These are phyloP conservation scores for Xylaria sp. DNA, from an alignment of 2,329 filamentous ascomycete genomes.

Conservation along the genomic window DNA sequence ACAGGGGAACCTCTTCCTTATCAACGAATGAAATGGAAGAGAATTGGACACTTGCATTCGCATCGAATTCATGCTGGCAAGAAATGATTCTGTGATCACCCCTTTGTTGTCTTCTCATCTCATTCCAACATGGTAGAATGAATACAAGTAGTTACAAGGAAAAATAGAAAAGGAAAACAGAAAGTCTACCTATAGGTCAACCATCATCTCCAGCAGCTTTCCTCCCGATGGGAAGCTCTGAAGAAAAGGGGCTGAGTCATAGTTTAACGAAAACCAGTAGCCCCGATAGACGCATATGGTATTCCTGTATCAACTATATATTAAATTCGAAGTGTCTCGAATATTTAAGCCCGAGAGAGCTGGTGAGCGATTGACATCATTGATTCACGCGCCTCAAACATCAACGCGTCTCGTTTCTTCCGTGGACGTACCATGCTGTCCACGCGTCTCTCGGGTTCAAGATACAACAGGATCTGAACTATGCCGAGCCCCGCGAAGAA, in stretches of 20 bases:
- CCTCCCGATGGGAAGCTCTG: neutral
- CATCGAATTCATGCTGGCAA: too few species aligned
- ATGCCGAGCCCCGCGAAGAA: constrained; percentile 34
- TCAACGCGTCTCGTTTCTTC: neutral
- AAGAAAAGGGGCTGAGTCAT: neutral
- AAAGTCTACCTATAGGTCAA: too few species aligned
- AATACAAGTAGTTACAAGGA: neutral
- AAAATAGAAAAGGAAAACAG: too few species aligned
- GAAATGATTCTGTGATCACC: neutral
- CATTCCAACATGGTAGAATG: neutral
- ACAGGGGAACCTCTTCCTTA: too few species aligned
- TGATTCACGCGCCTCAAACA: constrained; percentile 1
- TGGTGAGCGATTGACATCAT: constrained; percentile 1
- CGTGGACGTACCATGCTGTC: neutral
- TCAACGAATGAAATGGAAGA: too few species aligned
- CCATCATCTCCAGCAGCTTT: too few species aligned
- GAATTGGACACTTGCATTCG: too few species aligned
- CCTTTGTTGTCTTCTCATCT: neutral
- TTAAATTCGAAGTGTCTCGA: neutral
- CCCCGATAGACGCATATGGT: neutral
- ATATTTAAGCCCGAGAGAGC: neutral
- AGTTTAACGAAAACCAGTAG: neutral
- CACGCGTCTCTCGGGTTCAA: neutral
- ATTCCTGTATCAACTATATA: neutral
- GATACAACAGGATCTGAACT: neutral